Evolutionary conservation across 2,329 filamentous ascomycete species (phyloP).

Genomic region (Plenodomus tracheiphilus): DNA sequence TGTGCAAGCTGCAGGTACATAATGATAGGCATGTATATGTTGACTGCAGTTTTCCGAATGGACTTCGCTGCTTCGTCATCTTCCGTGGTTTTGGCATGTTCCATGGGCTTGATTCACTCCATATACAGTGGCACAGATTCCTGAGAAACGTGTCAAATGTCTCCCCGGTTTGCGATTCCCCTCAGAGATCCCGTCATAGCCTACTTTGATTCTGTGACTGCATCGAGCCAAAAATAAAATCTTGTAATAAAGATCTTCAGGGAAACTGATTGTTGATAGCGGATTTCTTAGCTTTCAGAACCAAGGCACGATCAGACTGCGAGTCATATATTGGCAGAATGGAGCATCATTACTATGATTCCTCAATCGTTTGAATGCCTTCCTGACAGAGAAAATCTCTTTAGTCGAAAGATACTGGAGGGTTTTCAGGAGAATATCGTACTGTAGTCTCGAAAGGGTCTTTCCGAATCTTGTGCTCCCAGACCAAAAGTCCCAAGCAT

Average conservation of each 20-base stretch:
- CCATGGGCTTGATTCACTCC: not conserved
- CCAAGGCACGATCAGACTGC: slow-evolving; percentile 14
- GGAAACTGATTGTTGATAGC: not conserved
- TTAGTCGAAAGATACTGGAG: slow-evolving; percentile 7
- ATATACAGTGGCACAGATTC: slow-evolving; percentile 7
- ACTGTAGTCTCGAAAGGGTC: slow-evolving; percentile 18
- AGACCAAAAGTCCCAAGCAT: not conserved
- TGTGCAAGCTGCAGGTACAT: slow-evolving; percentile 9
- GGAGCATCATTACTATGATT: slow-evolving; percentile 2
- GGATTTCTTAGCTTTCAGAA: slow-evolving; percentile 13
- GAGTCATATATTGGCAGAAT: slow-evolving; percentile 21
- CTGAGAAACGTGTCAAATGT: slow-evolving; percentile 30
- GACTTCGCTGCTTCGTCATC: slow-evolving; percentile 7
- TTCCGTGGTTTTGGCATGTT: not conserved
- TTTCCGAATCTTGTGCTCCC: slow-evolving; percentile 7
- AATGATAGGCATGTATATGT: slow-evolving; percentile 9
- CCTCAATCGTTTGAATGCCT: slow-evolving; percentile 16
- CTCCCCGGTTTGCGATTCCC: slow-evolving; percentile 37
- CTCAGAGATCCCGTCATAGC: slow-evolving; percentile 29
- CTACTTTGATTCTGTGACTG: slow-evolving; percentile 13
- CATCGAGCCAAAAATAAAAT: slow-evolving; percentile 25
- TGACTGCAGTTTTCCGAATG: slow-evolving; percentile 5
- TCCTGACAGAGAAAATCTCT: slow-evolving; percentile 11
- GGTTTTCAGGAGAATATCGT: slow-evolving; percentile 14
- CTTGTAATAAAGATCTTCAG: slow-evolving; percentile 17